Evolutionary conservation across 495 filamentous ascomycete species (phyloP), one percentile per base, ranked within the genome.

Genomic region (Lepraria neglecta): DNA sequence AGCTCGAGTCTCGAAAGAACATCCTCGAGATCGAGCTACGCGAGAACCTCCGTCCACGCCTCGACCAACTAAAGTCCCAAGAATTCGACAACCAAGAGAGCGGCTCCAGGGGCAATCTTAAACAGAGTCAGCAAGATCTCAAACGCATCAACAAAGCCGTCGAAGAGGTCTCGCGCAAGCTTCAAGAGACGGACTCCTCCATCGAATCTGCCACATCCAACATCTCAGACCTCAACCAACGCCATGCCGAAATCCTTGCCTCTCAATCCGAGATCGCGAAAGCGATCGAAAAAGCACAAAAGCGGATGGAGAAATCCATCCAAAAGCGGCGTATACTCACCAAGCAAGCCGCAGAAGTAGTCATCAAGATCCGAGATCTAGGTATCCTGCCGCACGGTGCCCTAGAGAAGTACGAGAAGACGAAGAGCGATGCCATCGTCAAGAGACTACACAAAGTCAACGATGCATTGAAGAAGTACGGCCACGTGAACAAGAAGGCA

Each of bases 401-500:
- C 4, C 95, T 96, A 68, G 88, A 87, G 53, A 94, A 91, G 68
- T 99, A 92, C 68, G 83, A 89, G 67, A 87, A 84, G 68, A 83
- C 86, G 50, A 84, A 89, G 63, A 83, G 86, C 28, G 91, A 95
- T 64, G 79, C 79, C 40, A 87, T 96, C 28, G 84, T 90, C n/a
- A 85, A 87, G 66, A 86, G 87, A 27, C 83, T 98, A 9, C 87
- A 94, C 73, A 96, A 94, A 71, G 89, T 92, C 72, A 96, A 96
- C 68, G 90, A 96, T 61, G 82, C 86, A 0, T 79, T 99, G 47
- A 97, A 97, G 75, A 96, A 97, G 70, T 97, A 92, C 77, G 88
- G 87, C 40, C 89, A 96, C 68, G 90, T 99, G 70, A 99, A 99
- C 81, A 99, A 97, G 76, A 99, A 99, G 73, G 94, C 94, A 0